Conservation (phyloP, 768 basidiomycete species). For the Auriscalpium vulgare region DNA sequence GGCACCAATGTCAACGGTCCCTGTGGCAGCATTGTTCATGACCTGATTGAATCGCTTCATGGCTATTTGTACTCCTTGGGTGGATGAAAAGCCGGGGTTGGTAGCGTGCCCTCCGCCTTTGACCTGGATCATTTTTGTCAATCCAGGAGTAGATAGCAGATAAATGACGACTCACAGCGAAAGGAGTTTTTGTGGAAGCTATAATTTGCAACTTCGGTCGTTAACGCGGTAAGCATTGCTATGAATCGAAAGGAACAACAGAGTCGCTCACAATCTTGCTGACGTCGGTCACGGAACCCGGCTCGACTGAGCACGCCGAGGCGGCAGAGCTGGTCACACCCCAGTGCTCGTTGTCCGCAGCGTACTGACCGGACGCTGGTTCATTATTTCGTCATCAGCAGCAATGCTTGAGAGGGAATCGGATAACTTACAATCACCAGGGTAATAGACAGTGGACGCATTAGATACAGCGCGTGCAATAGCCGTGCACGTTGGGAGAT, state of each 20-base stretch:
- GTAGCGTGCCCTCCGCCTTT: slow-evolving; percentile 21
- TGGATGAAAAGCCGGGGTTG: slow-evolving; percentile 20
- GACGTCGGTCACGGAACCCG: slow-evolving; percentile 13
- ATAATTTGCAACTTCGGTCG: slow-evolving; percentile 8
- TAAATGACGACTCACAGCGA: not conserved
- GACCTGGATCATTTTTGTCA: not conserved
- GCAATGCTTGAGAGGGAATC: too few relatives aligned
- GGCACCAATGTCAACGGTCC: slow-evolving; percentile 14
- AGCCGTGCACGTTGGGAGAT: too few relatives aligned
- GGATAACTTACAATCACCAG: too few relatives aligned
- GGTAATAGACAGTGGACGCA: too few relatives aligned
- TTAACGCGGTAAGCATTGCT: slow-evolving; percentile 1
- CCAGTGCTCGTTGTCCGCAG: slow-evolving; percentile 7
- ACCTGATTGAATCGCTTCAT: slow-evolving; percentile 15
- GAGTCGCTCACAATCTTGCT: slow-evolving; percentile 6
- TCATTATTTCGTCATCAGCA: too few relatives aligned
- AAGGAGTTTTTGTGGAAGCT: slow-evolving; percentile 3
- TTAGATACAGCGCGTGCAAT: too few relatives aligned
- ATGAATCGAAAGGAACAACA: not conserved
- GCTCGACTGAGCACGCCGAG: slow-evolving; percentile 15
- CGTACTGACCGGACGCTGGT: too few relatives aligned
- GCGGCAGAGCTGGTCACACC: slow-evolving; percentile 1
- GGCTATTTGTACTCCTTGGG: slow-evolving; percentile 20
- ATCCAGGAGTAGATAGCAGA: not conserved
- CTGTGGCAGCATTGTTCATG: not conserved